Evolutionary conservation across 441 rosid species (phyloP), one percentile per base, ranked within the genome.

Genomic region (Melastoma candidum): DNA sequence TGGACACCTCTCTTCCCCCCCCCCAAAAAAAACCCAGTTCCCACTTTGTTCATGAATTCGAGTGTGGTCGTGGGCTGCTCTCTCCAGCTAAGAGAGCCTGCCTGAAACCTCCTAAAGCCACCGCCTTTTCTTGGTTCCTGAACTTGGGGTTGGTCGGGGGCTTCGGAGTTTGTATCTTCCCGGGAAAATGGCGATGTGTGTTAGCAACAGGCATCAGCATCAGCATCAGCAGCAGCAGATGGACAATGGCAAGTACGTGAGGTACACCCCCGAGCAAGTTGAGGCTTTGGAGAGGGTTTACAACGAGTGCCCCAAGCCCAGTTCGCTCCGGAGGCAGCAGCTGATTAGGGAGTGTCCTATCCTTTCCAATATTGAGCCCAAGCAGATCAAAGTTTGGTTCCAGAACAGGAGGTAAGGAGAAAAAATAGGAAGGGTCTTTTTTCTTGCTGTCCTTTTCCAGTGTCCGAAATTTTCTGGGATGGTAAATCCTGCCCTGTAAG

Each of bases 351-450:
- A 90, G 69, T 86, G 92, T 56, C 94, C 95, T 39, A 82, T 90
- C 69, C 97, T 90, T 72, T 70, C 76, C 58, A 82, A 90, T 71
- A 90, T 86, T 63, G 97, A 90, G 65, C 84, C 94, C 11, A 90
- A 82, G 36, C 94, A 90, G 85, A 90, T 90, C 84, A 90, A 90
- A 84, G 95, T 90, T 67, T 90, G 97, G 97, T 87, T 90, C 70
- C 97, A 90, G 53, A 90, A 90, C 76, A 83, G 95, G 69, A 81
- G 97, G 97, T 89, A 63, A 57, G 17, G 1, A 45, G 9, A 54
- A 6, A 13, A 12, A 4, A 13, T 6, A 44, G 27, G 2, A 10
- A 4, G 41, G 1, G 41, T 36, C 8, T 36, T 36, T 9, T 36
- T 36, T 9, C 41, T 25, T 27, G 44, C 2, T 2, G 36, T 45